Evolutionary conservation across 148 eudicot species (phyloP), one percentile per base, ranked within the genome.

Genomic region (Selenicereus undatus): DNA sequence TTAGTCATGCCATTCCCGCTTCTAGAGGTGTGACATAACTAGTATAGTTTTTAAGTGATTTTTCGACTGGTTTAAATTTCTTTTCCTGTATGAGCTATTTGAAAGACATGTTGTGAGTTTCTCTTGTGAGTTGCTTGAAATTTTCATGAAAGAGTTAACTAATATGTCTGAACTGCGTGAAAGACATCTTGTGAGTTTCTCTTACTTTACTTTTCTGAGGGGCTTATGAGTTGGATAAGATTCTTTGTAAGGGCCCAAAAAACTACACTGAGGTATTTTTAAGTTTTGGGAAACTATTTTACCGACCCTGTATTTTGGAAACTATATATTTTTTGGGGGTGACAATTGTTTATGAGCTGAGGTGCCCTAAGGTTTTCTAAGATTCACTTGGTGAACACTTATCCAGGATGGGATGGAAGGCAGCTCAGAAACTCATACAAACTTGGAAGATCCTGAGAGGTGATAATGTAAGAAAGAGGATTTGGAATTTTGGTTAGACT

Each of bases 361-460:
- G 2, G 5, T 39, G 43, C 43, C 43, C 43, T 39, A 39, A 39
- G 5, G 1, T 7, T 39, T 39, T 7, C 43, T 39, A 39, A 39
- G 43, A 39, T 7, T 39, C 7, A 39, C 3, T 39, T 1, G 43
- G 8, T 39, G 8, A 1, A 39, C 43, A 39, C 43, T 65, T 64
- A 18, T 43, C 36, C 32, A 77, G 32, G 74, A 95, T 95, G 98
- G 98, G 98, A 50, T 95, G 98, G 98, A 95, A 95, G 86, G 94
- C 97, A 50, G 97, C 97, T 78, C 96, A 95, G 82, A 95, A 93
- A 83, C 94, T 95, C 80, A 95, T 95, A 26, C 88, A 86, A 76
- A 91, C 90, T 83, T 95, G 98, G 97, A 93, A 88, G 90, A 86
- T 95, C 84, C 85, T 95, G 45, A 85, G 98, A 85, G 98, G 98